A percentile compares a stretch with the other conserved stretches of the same genome.
phyloP scores from a whole-genome alignment of 129 eudicot species.

The Erigeron canadensis region DNA sequence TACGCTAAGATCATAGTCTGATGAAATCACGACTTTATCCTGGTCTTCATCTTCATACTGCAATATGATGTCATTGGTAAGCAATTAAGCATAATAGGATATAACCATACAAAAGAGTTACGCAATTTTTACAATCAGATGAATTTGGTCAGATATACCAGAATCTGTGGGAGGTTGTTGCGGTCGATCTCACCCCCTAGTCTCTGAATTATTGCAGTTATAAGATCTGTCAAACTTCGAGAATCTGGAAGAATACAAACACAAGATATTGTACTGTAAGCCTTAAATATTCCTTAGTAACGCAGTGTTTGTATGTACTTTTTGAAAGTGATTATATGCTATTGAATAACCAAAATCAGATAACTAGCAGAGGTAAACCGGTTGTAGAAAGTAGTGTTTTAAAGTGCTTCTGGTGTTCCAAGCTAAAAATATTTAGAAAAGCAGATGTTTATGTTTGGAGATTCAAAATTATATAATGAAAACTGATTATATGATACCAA shows the following conservation, averaged over 20 bases:
- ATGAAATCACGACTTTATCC: conserved; percentile 73
- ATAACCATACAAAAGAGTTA: background rate
- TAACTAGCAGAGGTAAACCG: background rate
- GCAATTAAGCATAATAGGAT: background rate
- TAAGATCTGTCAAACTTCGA: conserved; percentile 74
- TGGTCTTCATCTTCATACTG: conserved; percentile 95
- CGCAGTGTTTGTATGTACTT: background rate
- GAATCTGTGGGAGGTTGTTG: conserved; percentile 79
- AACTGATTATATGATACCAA: too few relatives aligned
- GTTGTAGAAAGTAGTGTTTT: background rate
- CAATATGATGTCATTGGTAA: conserved; percentile 13
- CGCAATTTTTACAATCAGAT: background rate
- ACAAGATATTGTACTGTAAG: conserved; percentile 4
- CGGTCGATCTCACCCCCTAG: conserved; percentile 87
- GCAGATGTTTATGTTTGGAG: too few relatives aligned
- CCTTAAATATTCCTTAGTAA: background rate
- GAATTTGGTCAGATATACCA: conserved; percentile 48
- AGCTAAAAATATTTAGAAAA: background rate
- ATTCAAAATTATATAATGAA: too few relatives aligned
- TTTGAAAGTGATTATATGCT: background rate
- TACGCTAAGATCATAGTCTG: conserved; percentile 81
- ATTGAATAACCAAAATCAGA: background rate
- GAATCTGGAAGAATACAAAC: conserved; percentile 47
- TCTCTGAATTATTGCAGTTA: conserved; percentile 85
- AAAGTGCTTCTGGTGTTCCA: background rate